Base-by-base conservation (phyloP, 139 green algal species). In the Axilococcus clingmanii region DNA sequence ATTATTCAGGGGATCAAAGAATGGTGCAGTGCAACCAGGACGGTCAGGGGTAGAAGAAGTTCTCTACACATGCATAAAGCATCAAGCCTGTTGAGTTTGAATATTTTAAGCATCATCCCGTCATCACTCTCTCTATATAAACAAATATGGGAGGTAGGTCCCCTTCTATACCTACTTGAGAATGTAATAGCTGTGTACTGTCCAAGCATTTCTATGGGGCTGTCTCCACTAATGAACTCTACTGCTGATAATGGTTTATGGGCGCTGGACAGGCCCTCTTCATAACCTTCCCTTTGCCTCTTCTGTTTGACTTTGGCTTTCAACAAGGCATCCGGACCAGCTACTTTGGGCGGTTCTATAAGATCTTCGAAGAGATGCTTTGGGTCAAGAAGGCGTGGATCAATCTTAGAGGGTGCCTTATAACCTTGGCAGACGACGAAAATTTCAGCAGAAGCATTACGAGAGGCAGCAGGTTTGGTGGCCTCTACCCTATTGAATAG, bases 351-450 rank as follows among this genome's bases (percentile, higher is more conserved):
- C 16, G 43, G 48, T 27, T 80, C 77, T 34, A 40, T 41, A 20
- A 82, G 63, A 46, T 83, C 74, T 63, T 76, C 61, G 72, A 94
- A 91, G 5, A 98, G 64, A 55, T 88, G 60, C 40, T 79, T 81
- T 30, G 74, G 41, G 66, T 99, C 93, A 32, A 99, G 79, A 61
- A 99, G 75, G 36, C 88, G 77, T 0, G 92, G 89, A 74, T 99
- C 93, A 25, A 99, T 94, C 61, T 94, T 94, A 12, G 77, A 77
- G 7, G 93, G 93, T 16, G 92, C 92, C 63, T 96, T 95, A 84
- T 91, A 99, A 19, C 83, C 85, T 35, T 69, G 63, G 70, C 92
- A 96, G 40, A 98, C 89, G n/a, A 95, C 82, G 45, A 96, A 96
- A 63, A 95, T 96, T 77, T 95, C 87, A 33, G 93, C 92, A 0